Evolutionary conservation across 352 stramenopile species (phyloP), one percentile per base, ranked within the genome.

Genomic region (Pythium insidiosum): DNA sequence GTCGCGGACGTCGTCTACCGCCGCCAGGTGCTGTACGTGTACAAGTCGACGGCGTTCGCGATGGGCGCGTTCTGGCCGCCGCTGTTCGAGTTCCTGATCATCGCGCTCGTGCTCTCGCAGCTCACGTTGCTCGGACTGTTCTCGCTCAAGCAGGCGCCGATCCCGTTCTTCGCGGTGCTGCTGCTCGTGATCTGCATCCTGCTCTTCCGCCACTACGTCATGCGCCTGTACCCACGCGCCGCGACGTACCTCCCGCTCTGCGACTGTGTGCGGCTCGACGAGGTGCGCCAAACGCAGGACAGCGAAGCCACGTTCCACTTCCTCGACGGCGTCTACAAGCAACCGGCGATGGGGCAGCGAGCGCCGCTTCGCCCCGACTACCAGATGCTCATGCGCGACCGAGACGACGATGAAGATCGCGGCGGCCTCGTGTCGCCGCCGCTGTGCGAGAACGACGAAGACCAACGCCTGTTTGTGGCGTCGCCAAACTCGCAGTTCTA

Each of bases 91-190:
- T 92, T 92, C 45, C 59, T 85, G 47, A 76, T 92, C 35, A 59
- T 71, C 13, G 72, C 77, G 24, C 66, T 92, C 15, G 54, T 92
- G 4, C 63, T 92, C 16, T 59, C 75, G 12, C 80, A 92, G 49
- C 46, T 85, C 35, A 88, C 80, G 20, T 59, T 92, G 28, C 68
- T 92, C 18, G 80, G 80, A 18, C 54, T 92, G 47, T 55, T 92
- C 9, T 88, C 77, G 43, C 73, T 92, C 42, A 92, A 92, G 56
- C 71, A 86, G 37, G 60, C 61, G 19, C 47, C 55, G 9, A 28
- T 34, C n/a, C 56, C 48, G 25, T 60, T 50, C 4, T 33, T 45
- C 6, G 47, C 53, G 16, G 44, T 58, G 4, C 45, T 61, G 0
- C 44, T 60, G 6, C 59, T 76, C 5, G 38, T 62, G 12, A 40